Percentiles rank a stretch among this genome's conserved stretches.
Conservation (phyloP, 805 yeast genomes). For the Maudiozyma serrabonitensis region DNA sequence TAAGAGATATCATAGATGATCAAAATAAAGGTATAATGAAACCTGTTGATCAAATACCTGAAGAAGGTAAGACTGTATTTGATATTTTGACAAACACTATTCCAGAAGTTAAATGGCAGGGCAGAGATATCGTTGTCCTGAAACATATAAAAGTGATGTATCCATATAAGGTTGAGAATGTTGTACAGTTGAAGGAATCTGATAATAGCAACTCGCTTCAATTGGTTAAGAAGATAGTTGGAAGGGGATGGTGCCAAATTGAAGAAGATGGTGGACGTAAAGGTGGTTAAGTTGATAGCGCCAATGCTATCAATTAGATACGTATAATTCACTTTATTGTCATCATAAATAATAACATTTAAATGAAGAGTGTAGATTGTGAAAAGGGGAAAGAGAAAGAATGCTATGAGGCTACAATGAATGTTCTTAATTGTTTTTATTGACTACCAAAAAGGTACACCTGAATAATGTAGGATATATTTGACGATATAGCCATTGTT, state of each 20-base stretch:
- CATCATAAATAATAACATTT: no score
- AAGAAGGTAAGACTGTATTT: conserved; percentile 38
- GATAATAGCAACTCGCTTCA: conserved; percentile 24
- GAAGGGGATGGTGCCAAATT: conserved; percentile 38
- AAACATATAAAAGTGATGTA: conserved; percentile 38
- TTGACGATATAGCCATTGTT: no score
- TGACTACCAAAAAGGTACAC: no score
- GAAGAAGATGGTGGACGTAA: conserved; percentile 31
- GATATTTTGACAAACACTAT: conserved; percentile 36
- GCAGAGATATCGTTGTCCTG: conserved; percentile 35
- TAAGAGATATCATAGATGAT: not conserved
- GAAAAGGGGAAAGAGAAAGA: no score
- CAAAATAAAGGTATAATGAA: not conserved
- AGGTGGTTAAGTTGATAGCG: conserved; percentile 36
- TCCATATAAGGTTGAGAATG: conserved; percentile 33
- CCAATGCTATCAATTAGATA: no score
- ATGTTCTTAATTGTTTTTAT: no score
- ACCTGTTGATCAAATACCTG: conserved; percentile 15
- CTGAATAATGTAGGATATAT: no score
- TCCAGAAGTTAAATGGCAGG: conserved; percentile 38
- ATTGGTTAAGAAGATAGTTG: conserved; percentile 40
- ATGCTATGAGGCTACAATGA: no score
- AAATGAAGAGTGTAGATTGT: no score
- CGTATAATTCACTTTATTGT: no score
- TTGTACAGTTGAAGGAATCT: conserved; percentile 12